phyloP scores from a whole-genome alignment of 1,284 basidiomycete genomes.

The Naganishia sp. region DNA sequence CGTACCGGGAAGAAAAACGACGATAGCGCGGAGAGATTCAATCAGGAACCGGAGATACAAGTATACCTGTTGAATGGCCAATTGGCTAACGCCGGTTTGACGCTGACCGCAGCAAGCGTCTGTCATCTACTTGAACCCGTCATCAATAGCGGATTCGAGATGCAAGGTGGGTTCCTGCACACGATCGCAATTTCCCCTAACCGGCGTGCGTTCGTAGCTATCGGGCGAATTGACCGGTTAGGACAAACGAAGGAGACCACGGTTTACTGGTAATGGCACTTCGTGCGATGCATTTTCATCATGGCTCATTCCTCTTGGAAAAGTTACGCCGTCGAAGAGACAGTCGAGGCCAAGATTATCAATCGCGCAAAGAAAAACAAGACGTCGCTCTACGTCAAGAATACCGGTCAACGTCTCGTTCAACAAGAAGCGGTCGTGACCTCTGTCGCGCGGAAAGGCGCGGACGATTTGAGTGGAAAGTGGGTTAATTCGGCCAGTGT shows the following conservation, averaged over 20 bases:
- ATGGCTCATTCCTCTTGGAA: not conserved
- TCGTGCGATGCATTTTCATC: not conserved
- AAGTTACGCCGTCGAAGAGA: slow-evolving; percentile 45
- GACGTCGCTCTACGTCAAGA: slow-evolving; percentile 1
- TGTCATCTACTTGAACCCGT: slow-evolving; percentile 55
- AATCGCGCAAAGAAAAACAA: slow-evolving; percentile 20
- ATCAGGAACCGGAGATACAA: slow-evolving; percentile 43
- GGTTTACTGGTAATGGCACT: slow-evolving; percentile 46
- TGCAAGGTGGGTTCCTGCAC: slow-evolving; percentile 43
- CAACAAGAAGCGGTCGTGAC: not conserved
- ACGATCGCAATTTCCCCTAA: not conserved
- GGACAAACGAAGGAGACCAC: slow-evolving; percentile 49
- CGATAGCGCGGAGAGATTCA: slow-evolving; percentile 48
- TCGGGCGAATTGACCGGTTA: slow-evolving; percentile 48
- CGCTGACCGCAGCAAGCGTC: slow-evolving; percentile 49
- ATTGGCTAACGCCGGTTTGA: slow-evolving; percentile 50
- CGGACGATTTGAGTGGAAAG: slow-evolving; percentile 32
- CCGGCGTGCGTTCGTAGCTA: slow-evolving; percentile 35
- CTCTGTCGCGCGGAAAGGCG: slow-evolving; percentile 25
- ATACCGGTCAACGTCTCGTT: not conserved
- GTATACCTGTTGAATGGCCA: slow-evolving; percentile 54
- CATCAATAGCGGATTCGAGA: slow-evolving; percentile 51
- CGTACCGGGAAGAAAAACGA: slow-evolving; percentile 38
- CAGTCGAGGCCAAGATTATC: slow-evolving; percentile 44
- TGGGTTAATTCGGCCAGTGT: not conserved